Conservation (phyloP, 2,329 filamentous ascomycete genomes). For the Dactylellina sp. region DNA sequence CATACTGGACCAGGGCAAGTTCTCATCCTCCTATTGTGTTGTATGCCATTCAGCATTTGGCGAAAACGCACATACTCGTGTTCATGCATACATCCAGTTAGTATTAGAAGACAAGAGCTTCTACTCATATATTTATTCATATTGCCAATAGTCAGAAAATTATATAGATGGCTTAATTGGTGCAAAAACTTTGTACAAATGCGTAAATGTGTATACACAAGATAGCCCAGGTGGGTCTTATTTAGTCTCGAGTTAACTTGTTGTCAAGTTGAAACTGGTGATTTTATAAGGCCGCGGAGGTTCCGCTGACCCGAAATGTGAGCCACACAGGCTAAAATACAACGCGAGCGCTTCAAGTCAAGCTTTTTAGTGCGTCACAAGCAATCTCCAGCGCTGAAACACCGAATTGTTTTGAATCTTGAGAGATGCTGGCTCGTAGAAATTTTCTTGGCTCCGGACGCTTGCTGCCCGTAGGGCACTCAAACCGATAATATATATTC, state of each 20-base stretch:
- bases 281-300: neutral
- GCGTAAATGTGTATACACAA: neutral
- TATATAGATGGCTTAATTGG: conserved; percentile 21
- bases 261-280: conserved; percentile 12
- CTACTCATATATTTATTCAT: no score
- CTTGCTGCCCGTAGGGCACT: neutral
- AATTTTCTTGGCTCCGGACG: neutral
- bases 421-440: neutral
- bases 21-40: no score
- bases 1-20: no score
- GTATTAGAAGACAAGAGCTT: no score
- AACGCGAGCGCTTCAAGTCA: neutral
- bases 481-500: neutral
- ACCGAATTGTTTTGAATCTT: neutral
- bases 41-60: no score
- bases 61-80: no score
- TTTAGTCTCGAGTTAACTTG: neutral
- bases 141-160: no score
- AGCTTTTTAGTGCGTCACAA: neutral
- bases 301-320: conserved; percentile 5
- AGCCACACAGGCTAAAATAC: neutral
- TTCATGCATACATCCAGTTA: no score
- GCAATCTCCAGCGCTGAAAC: neutral
- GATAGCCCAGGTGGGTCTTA: no score
- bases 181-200: conserved; percentile 2